Percentiles rank a stretch among this genome's conserved stretches.
phyloP scores from a whole-genome alignment of 306 rosid species.

The Prunus dulcis region DNA sequence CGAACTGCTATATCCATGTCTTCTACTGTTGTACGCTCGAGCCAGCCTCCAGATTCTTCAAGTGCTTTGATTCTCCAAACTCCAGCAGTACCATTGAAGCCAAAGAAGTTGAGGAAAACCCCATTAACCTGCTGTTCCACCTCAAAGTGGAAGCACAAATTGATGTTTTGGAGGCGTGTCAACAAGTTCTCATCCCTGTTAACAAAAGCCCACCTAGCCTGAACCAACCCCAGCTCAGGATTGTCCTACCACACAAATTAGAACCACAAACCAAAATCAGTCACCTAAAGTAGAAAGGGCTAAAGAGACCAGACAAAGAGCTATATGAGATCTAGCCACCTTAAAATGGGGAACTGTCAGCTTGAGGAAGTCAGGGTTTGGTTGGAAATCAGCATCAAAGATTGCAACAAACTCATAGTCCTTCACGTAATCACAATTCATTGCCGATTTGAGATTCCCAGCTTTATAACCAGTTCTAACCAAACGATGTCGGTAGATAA shows the following conservation, averaged over 20 bases:
- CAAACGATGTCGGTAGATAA: conserved; percentile 60
- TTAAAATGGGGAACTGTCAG: conserved; percentile 66
- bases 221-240: conserved; percentile 71
- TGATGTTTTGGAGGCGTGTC: conserved; percentile 66
- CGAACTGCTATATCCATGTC: conserved; percentile 88
- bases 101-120: conserved; percentile 63
- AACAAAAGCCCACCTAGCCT: conserved; percentile 76
- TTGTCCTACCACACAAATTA: conserved; percentile 34
- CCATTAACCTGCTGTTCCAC: conserved; percentile 85
- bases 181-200: conserved; percentile 74
- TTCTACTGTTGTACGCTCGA: conserved; percentile 76
- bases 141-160: conserved; percentile 76
- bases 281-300: conserved; percentile 8
- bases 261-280: conserved; percentile 16
- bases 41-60: conserved; percentile 82
- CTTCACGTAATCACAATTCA: conserved; percentile 62
- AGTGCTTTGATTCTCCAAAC: conserved; percentile 83
- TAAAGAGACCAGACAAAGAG: neutral
- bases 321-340: conserved; percentile 27
- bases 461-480: conserved; percentile 73
- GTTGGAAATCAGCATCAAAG: conserved; percentile 82
- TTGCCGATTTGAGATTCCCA: conserved; percentile 79
- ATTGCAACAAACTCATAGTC: conserved; percentile 72
- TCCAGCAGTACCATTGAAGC: conserved; percentile 83
- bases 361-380: conserved; percentile 59